Evolutionary conservation across 2,329 filamentous ascomycete genomes (phyloP).

Genomic region (Colletotrichum ledebouriae): DNA sequence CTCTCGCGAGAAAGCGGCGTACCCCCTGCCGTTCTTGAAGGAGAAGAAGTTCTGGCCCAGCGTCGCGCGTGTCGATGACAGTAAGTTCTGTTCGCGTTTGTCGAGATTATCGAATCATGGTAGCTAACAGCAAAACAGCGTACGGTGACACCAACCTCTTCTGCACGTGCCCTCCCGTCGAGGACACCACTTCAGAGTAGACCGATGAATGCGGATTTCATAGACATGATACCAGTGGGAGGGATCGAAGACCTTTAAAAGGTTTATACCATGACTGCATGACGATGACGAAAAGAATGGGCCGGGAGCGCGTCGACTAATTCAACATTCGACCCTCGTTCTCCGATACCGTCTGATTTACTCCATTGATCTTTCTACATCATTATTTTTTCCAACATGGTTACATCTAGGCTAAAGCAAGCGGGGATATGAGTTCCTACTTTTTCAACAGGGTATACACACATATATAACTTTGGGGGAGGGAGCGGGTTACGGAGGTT

Average conservation of each 20-base stretch:
- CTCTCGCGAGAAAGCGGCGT: conserved; percentile 84
- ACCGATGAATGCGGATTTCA: conserved; percentile 29
- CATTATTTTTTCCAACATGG: conserved; percentile 22
- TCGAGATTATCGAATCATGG: not conserved
- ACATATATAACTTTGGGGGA: conserved; percentile 3
- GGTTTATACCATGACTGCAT: conserved; percentile 21
- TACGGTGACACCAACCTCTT: conserved; percentile 94
- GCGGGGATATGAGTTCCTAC: conserved; percentile 33
- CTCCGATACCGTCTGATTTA: not conserved
- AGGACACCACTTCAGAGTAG: conserved; percentile 63
- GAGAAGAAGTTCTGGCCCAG: conserved; percentile 99
- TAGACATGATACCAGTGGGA: conserved; percentile 31
- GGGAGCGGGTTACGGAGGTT: not conserved
- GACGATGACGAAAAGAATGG: not conserved
- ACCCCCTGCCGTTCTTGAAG: conserved; percentile 83
- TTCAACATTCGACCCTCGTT: conserved; percentile 35
- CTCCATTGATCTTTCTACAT: conserved; percentile 3
- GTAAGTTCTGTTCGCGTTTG: conserved; percentile 64
- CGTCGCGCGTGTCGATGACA: conserved; percentile 88
- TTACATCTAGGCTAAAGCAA: conserved; percentile 28
- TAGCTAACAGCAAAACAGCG: conserved; percentile 62
- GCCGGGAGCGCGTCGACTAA: conserved; percentile 3
- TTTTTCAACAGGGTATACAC: conserved; percentile 34
- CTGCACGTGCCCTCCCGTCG: conserved; percentile 92
- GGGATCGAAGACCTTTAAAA: not conserved